Conservation (phyloP, 2,329 filamentous ascomycete genomes). For the Neofusicoccum ribis region DNA sequence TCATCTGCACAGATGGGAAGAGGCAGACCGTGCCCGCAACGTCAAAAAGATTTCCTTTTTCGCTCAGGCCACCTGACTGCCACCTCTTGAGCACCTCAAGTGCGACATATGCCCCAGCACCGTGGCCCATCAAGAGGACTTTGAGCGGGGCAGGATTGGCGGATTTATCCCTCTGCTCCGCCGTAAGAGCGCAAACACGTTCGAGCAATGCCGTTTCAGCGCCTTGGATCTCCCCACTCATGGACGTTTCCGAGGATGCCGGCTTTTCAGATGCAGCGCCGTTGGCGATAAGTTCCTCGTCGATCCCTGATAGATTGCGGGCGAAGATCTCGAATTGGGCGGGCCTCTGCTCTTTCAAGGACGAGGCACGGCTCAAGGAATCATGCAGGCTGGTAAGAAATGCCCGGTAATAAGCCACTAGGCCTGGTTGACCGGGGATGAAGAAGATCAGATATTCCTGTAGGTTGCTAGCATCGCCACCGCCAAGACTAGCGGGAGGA, state of each 20-base stretch:
- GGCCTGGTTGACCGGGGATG: slow-evolving; percentile 74
- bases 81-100: not conserved
- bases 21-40: not conserved
- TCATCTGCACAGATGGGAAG: not conserved
- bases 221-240: not conserved
- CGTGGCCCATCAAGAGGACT: not conserved
- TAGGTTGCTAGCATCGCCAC: no score
- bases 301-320: slow-evolving; percentile 45
- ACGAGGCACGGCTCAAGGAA: slow-evolving; percentile 27
- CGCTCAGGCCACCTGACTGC: not conserved
- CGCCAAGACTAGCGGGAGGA: not conserved
- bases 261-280: slow-evolving; percentile 19
- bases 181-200: not conserved
- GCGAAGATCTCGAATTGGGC: slow-evolving; percentile 39
- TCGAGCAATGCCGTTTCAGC: not conserved
- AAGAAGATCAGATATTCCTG: slow-evolving; percentile 62
- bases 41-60: not conserved
- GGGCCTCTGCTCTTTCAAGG: not conserved
- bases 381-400: slow-evolving; percentile 62
- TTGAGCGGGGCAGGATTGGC: not conserved
- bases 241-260: not conserved
- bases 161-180: not conserved
- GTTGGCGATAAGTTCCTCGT: slow-evolving; percentile 32
- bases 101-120: not conserved
- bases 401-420: slow-evolving; percentile 71